phyloP scores from a whole-genome alignment of 371 early-diverging fungal species.

The Rhizopus arrhizus region DNA sequence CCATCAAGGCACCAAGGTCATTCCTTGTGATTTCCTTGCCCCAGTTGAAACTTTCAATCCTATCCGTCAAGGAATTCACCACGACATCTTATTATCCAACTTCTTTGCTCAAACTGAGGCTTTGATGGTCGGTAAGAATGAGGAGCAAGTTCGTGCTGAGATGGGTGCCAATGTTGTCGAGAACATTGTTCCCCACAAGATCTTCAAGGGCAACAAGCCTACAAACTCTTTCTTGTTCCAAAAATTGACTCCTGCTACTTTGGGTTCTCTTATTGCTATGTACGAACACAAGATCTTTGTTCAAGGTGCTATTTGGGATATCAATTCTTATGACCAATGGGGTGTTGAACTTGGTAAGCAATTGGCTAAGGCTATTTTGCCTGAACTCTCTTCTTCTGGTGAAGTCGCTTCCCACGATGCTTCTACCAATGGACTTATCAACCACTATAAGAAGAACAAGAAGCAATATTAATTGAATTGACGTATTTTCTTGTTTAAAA shows the following conservation, averaged over 20 bases:
- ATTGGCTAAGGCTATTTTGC: conserved; percentile 94
- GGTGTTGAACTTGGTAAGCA: conserved; percentile 99
- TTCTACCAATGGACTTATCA: conserved; percentile 93
- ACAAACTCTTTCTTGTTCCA: conserved; percentile 95
- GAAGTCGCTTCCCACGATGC: conserved; percentile 80
- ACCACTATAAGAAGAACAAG: conserved; percentile 74
- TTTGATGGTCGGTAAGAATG: conserved; percentile 92
- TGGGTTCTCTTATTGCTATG: conserved; percentile 94
- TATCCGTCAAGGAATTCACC: conserved; percentile 76
- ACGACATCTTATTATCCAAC: conserved; percentile 96
- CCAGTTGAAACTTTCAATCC: conserved; percentile 91
- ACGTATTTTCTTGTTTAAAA: neutral
- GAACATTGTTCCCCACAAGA: conserved; percentile 85
- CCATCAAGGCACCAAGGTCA: conserved; percentile 98
- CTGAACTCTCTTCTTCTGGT: conserved; percentile 69
- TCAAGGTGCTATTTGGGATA: conserved; percentile 97
- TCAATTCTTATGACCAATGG: conserved; percentile 98
- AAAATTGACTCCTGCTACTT: conserved; percentile 88
- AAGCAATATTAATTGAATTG: conserved; percentile 31
- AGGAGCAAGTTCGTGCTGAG: conserved; percentile 77
- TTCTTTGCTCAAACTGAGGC: conserved; percentile 99
- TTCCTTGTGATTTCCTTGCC: conserved; percentile 96
- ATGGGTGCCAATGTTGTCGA: conserved; percentile 65
- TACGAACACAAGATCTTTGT: conserved; percentile 99
- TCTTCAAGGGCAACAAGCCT: conserved; percentile 96